Evolutionary conservation across 768 basidiomycete species (phyloP).

Genomic region (Lactarius psammicola): DNA sequence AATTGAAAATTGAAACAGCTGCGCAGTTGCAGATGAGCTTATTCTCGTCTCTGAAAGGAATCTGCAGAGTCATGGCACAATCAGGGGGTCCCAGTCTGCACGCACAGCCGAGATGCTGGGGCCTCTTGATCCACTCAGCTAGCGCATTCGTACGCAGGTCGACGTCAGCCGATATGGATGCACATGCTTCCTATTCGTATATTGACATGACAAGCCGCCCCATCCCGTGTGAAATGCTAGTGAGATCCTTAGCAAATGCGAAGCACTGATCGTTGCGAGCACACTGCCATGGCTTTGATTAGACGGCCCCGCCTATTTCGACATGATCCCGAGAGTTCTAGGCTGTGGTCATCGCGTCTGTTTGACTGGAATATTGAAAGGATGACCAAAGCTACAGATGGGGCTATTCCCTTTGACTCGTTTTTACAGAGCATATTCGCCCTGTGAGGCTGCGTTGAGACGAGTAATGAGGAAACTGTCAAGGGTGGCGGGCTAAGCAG

Average conservation of each 20-base stretch:
- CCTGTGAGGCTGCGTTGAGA: neutral
- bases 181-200: neutral
- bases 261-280: neutral
- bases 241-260: neutral
- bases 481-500: neutral
- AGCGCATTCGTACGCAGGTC: neutral
- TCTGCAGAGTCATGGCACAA: neutral
- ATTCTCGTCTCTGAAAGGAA: conserved; percentile 6
- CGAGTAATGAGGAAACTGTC: neutral
- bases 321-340: neutral
- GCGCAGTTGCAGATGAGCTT: conserved; percentile 21
- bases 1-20: conserved; percentile 9
- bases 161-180: conserved; percentile 1
- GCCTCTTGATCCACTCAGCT: neutral
- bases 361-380: neutral
- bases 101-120: neutral
- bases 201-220: neutral
- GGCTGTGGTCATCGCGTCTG: neutral
- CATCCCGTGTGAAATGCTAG: neutral
- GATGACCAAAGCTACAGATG: neutral
- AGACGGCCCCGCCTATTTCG: neutral
- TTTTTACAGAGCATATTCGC: neutral
- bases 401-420: conserved; percentile 1
- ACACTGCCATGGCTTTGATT: neutral
- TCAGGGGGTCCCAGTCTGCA: neutral